These are phyloP conservation scores for Cnidoscolus chayamansa DNA, from an alignment of 441 rosid genomes.

Conservation along the genomic window DNA sequence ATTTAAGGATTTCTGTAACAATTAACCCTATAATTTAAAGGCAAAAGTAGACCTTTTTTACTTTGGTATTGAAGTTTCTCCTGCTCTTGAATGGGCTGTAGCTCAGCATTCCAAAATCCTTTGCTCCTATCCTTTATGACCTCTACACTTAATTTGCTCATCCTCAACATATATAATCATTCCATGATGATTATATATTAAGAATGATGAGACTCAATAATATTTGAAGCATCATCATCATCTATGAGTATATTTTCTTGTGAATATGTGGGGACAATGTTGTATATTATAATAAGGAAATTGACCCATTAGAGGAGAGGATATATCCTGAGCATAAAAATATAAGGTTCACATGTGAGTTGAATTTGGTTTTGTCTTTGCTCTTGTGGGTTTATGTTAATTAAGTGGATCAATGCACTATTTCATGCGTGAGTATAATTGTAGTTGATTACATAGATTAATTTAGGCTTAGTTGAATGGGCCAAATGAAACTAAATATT, in stretches of 20 bases:
- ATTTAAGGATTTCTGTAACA: too few relatives aligned
- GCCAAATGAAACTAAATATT: neutral
- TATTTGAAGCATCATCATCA: neutral
- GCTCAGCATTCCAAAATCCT: too few relatives aligned
- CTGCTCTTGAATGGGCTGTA: too few relatives aligned
- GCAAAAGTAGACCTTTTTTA: too few relatives aligned
- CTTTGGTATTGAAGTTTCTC: too few relatives aligned
- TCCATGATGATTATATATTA: too few relatives aligned
- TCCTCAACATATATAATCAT: too few relatives aligned
- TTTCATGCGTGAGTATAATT: neutral
- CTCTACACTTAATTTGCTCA: too few relatives aligned
- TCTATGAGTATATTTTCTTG: constrained; percentile 10
- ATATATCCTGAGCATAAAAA: neutral
- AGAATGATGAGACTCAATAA: too few relatives aligned
- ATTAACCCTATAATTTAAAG: too few relatives aligned
- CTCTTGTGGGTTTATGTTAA: neutral
- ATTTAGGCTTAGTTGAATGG: constrained; percentile 10
- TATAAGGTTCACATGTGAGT: constrained; percentile 18
- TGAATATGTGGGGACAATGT: constrained; percentile 10
- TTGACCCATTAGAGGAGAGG: neutral
- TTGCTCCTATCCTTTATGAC: too few relatives aligned
- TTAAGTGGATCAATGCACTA: too few relatives aligned
- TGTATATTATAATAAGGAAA: neutral
- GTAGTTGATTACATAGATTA: neutral
- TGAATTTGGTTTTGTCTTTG: constrained; percentile 17